Evolutionary conservation across 345 rosid species (phyloP), one percentile per base, ranked within the genome.

Genomic region (Lenwebbia sp.): DNA sequence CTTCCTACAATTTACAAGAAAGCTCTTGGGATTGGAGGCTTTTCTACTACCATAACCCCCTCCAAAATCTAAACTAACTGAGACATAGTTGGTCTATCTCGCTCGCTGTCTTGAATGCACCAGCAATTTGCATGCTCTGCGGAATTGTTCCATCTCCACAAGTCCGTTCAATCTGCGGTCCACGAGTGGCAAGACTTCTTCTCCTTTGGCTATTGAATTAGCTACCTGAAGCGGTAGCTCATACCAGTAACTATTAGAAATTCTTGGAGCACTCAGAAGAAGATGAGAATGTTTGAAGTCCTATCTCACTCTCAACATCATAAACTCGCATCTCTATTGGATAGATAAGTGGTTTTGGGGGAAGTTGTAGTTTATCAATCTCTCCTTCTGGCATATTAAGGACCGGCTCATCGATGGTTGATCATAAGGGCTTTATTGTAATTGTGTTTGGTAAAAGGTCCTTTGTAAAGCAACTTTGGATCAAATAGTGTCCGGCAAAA

Each of bases 61-160:
- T n/a, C n/a, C n/a, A n/a, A n/a, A n/a, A n/a, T n/a, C n/a, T n/a
- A n/a, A n/a, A n/a, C n/a, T n/a, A n/a, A n/a, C n/a, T n/a, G n/a
- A n/a, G n/a, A n/a, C n/a, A n/a, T n/a, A n/a, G n/a, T n/a, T n/a
- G n/a, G n/a, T n/a, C n/a, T n/a, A n/a, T n/a, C n/a, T n/a, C n/a
- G n/a, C n/a, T n/a, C n/a, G n/a, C n/a, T n/a, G n/a, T n/a, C n/a
- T 55, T 85, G 86, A 12, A 78, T 85, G 33, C 86, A 75, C 83
- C 86, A 75, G 54, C 86, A 76, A 30, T 55, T 54, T 85, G 65
- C 83, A 85, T 12, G 83, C 83, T 25, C 83, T 85, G 26, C 30
- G 7, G 13, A 85, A 14, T 57, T 85, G 33, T 55, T 30, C 83
- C 40, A 13, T 23, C 33, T 85, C 83, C 8, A 82, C 86, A 10